Conservation (phyloP, 2,329 filamentous ascomycete species). For the Chaetoscypha palmicola region DNA sequence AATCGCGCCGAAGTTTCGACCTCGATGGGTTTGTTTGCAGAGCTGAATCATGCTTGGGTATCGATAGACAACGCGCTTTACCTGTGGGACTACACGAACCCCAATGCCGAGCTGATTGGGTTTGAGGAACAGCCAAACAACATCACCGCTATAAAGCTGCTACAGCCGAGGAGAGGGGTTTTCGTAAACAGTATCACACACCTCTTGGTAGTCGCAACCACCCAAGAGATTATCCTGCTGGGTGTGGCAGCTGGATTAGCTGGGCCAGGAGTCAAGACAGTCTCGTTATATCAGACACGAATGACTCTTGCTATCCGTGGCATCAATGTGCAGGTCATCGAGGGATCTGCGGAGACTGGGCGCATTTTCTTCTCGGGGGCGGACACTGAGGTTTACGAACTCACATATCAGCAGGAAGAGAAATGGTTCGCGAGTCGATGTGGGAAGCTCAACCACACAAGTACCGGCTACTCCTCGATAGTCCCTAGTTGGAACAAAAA, state of each 20-base stretch:
- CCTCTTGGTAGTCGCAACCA: constrained; percentile 82
- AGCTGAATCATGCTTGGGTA: constrained; percentile 92
- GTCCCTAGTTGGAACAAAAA: constrained; percentile 48
- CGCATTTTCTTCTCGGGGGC: constrained; percentile 88
- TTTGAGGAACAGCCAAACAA: constrained; percentile 84
- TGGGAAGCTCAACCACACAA: constrained; percentile 82
- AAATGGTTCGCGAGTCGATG: constrained; percentile 90
- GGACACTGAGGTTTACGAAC: constrained; percentile 85
- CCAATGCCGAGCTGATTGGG: constrained; percentile 85
- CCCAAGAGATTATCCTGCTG: constrained; percentile 76
- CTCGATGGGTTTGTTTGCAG: constrained; percentile 91
- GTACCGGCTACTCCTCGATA: constrained; percentile 61
- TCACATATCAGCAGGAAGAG: constrained; percentile 95
- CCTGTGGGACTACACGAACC: constrained; percentile 93
- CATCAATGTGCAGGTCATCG: constrained; percentile 69
- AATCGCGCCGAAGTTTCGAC: constrained; percentile 81
- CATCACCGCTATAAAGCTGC: constrained; percentile 85
- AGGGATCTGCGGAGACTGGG: constrained; percentile 68
- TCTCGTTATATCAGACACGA: constrained; percentile 80
- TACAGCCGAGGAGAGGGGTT: constrained; percentile 76
- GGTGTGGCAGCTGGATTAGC: constrained; percentile 66
- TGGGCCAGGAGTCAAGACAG: constrained; percentile 61
- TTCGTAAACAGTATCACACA: constrained; percentile 83
- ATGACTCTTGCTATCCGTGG: constrained; percentile 75
- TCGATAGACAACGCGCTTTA: constrained; percentile 94